phyloP scores from a whole-genome alignment of 2,329 filamentous ascomycete species.

The Monosporascus sp. region DNA sequence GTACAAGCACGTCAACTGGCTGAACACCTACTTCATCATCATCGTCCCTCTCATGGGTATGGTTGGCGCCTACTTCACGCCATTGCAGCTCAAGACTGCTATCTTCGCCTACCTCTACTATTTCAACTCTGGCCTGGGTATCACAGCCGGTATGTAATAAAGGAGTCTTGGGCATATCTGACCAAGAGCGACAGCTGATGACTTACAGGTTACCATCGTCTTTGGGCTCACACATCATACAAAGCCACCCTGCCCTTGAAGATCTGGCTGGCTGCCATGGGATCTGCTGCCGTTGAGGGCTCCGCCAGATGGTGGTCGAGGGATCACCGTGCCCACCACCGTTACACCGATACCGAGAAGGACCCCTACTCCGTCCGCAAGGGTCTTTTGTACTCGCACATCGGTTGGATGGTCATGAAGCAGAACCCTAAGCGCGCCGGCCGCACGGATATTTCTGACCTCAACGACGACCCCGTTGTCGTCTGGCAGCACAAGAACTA shows the following conservation, averaged over 20 bases:
- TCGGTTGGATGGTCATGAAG: conserved; percentile 50
- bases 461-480: conserved; percentile 45
- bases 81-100: conserved; percentile 32
- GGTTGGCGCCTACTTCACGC: conserved; percentile 72
- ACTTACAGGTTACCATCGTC: conserved; percentile 28
- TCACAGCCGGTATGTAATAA: conserved; percentile 24
- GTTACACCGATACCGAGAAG: conserved; percentile 47
- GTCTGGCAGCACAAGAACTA: conserved; percentile 45
- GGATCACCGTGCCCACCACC: conserved; percentile 45
- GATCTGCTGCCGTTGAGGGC: conserved; percentile 42
- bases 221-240: conserved; percentile 41
- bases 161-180: background rate
- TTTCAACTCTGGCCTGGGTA: conserved; percentile 29
- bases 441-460: conserved; percentile 43
- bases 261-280: conserved; percentile 42
- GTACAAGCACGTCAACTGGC: conserved; percentile 92
- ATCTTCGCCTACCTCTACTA: conserved; percentile 39
- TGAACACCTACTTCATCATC: conserved; percentile 78
- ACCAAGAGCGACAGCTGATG: background rate
- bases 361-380: conserved; percentile 48
- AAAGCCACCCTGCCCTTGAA: conserved; percentile 36
- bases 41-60: conserved; percentile 70
- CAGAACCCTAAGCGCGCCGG: conserved; percentile 47
- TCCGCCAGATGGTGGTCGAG: conserved; percentile 45
- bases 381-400: conserved; percentile 43